Conservation (phyloP, 495 filamentous ascomycete genomes). For the Pseudoneurospora amorphoporcata region DNA sequence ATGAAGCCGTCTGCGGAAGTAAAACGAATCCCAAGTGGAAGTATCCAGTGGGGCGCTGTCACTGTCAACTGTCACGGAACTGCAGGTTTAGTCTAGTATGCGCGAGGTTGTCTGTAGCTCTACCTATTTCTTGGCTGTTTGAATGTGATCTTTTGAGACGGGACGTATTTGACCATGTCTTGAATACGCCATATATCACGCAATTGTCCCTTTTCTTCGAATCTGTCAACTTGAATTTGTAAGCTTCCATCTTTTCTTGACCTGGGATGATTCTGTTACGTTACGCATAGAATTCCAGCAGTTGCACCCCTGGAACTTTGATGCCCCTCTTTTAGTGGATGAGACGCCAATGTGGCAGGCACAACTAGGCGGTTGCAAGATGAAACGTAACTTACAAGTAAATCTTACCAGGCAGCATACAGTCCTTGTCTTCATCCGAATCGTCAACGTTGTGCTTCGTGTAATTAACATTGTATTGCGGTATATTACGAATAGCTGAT, state of each 20-base stretch:
- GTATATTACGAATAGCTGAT: background rate
- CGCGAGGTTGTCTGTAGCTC: background rate
- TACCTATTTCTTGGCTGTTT: background rate
- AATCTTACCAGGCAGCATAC: background rate
- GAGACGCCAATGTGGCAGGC: background rate
- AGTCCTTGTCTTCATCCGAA: background rate
- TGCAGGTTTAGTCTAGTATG: background rate
- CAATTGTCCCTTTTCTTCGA: background rate
- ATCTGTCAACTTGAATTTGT: background rate
- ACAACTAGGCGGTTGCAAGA: background rate
- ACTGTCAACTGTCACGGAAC: background rate
- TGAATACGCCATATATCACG: background rate
- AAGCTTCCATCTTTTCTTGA: background rate
- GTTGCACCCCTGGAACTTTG: background rate
- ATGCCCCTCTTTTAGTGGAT: background rate
- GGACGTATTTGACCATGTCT: background rate
- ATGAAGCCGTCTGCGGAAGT: background rate
- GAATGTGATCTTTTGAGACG: background rate
- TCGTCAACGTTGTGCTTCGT: background rate
- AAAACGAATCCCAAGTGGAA: background rate
- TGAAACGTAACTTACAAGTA: background rate
- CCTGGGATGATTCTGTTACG: background rate
- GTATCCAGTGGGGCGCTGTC: background rate
- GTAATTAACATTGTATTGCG: background rate
- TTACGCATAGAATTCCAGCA: background rate